Percentiles rank a stretch among this genome's conserved stretches.
Evolutionary conservation across 2,329 filamentous ascomycete genomes (phyloP).

Genomic region (Arthrinium phaeospermum): DNA sequence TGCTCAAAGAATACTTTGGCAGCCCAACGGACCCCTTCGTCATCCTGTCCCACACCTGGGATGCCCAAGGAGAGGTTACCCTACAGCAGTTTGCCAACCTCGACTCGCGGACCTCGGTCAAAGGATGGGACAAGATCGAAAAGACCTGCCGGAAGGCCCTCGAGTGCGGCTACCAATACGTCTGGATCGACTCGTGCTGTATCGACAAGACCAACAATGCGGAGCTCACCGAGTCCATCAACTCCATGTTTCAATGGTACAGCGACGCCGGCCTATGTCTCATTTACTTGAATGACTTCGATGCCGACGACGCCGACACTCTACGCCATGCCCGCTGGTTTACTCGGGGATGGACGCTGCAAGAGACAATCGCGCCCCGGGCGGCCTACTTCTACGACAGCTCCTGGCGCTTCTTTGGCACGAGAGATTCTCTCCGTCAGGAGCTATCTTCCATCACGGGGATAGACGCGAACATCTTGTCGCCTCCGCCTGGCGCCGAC

Average conservation of each 20-base stretch:
- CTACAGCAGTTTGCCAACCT: slow-evolving; percentile 33
- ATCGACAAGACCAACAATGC: slow-evolving; percentile 10
- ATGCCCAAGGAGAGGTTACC: slow-evolving; percentile 34
- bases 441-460: slow-evolving; percentile 25
- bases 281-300: slow-evolving; percentile 21
- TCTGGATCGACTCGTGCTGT: slow-evolving; percentile 19
- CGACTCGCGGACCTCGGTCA: slow-evolving; percentile 2
- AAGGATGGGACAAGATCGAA: slow-evolving; percentile 28
- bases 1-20: neutral
- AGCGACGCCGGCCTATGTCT: neutral
- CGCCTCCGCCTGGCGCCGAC: neutral
- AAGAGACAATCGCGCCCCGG: slow-evolving; percentile 30
- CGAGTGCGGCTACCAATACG: slow-evolving; percentile 29
- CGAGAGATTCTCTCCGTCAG: slow-evolving; percentile 16
- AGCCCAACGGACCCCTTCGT: slow-evolving; percentile 32
- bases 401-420: slow-evolving; percentile 24
- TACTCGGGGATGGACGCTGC: slow-evolving; percentile 31
- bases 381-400: slow-evolving; percentile 27
- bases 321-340: slow-evolving; percentile 22
- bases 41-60: slow-evolving; percentile 45
- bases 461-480: slow-evolving; percentile 22
- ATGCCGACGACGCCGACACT: slow-evolving; percentile 29
- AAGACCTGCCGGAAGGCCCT: slow-evolving; percentile 24
- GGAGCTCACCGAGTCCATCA: slow-evolving; percentile 6
- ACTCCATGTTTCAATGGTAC: slow-evolving; percentile 19